Base-by-base conservation (phyloP, 805 yeast genomes). In the Lipomyces yamanashiensis region DNA sequence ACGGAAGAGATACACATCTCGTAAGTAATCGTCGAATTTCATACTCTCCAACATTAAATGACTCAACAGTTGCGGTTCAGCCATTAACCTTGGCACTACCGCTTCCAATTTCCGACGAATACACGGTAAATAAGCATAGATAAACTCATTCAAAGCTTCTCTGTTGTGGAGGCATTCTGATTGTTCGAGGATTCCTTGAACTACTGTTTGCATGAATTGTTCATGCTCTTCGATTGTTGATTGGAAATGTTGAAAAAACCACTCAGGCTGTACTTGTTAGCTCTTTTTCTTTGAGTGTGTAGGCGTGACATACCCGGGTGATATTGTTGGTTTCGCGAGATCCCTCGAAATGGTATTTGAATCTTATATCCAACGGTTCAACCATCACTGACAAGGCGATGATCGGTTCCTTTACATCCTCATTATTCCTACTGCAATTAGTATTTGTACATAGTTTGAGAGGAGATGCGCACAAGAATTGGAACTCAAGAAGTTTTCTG, bases 321-420 rank as follows among this genome's bases (percentile, higher is more conserved):
- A 84, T 71, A 51, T 84, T 81, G 70, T 87, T 87, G 0, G 92
- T 88, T 40, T 86, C 88, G 45, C 74, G 77, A 36, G 80, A 76
- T 4, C 82, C 77, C 54, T 82, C 82, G 71, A 88, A 88, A 71
- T 89, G 90, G 74, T 76, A 88, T 47, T 79, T 75, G 71, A 89
- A 85, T 48, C 89, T 79, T 12, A 79, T 68, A 7, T 76, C 75
- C 36, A 87, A 77, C 0, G 84, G 82, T 33, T 75, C 73, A 2
- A 83, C 72, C 37, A 88, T 72, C 0, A 77, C 72, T 48, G 79
- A 81, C 47, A 86, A 74, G 0, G 84, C 68, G 17, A 68, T 40
- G 8, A 68, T 49, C 28, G 59, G 47, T 5, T 62, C 62, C 5
- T 28, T 28, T 5, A 12, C 43, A 52, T 15, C 41, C 28, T 7